Evolutionary conservation across 768 basidiomycete species (phyloP), one percentile per base, ranked within the genome.

Genomic region (Leccinum subtestaceum): DNA sequence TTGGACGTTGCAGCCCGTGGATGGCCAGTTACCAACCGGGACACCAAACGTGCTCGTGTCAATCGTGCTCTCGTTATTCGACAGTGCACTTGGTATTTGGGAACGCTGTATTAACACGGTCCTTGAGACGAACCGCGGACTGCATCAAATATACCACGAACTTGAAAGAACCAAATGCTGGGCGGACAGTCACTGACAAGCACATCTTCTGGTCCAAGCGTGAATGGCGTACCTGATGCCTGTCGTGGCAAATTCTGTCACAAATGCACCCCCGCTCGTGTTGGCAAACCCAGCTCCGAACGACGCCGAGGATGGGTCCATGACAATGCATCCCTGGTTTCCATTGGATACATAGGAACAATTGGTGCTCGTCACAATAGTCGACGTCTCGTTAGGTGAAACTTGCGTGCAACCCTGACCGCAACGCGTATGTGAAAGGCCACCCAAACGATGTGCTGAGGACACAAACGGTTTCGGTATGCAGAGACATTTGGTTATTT

Each of bases 401-500:
- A 77, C 72, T 64, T 83, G 80, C 0, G 70, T 80, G 70, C 88
- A 88, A 5, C 85, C 84, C 75, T 78, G 54, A 46, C 23, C 4
- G 34, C 29, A 32, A 12, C 1, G 52, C 40, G 12, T 46, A 17
- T 13, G 9, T 59, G 55, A 58, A 29, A 25, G 31, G 54, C 7
- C 8, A 17, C 56, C 21, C 27, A 19, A 50, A n/a, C 1, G 23
- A 45, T 15, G 19, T 15, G 32, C 49, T 36, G 52, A 54, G 15
- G 25, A 29, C 56, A 70, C 77, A 25, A 58, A 79, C 81, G 0
- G 82, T 70, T 43, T 79, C 76, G 0, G 90, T 90, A 70, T 93
- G 92, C 15, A 93, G 75, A 0, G 92, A 82, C 80, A 88, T 84
- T 68, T 89, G 87, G 61, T 87, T 90, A 55, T 77, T 74, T 3